phyloP scores from a whole-genome alignment of 1,139 yeast species.

The Yamadazyma buinensis region DNA sequence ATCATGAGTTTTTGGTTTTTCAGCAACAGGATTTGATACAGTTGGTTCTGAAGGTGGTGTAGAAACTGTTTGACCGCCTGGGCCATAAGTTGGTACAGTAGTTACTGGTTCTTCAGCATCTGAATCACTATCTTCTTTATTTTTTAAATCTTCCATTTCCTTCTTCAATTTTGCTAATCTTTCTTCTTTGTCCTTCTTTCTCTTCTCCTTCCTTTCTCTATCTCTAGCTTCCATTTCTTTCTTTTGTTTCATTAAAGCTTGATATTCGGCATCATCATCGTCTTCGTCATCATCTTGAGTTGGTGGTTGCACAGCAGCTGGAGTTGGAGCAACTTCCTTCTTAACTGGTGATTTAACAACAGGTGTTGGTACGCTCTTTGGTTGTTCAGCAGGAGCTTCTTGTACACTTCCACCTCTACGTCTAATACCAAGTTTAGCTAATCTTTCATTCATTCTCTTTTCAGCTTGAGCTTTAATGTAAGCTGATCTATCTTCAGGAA shows the following conservation, averaged over 20 bases:
- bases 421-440: constrained; percentile 79
- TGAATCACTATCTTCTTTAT: constrained; percentile 26
- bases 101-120: constrained; percentile 33
- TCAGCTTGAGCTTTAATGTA: constrained; percentile 89
- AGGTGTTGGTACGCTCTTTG: constrained; percentile 1
- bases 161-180: constrained; percentile 56
- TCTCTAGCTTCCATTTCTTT: constrained; percentile 47
- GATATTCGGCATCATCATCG: constrained; percentile 47
- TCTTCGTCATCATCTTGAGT: constrained; percentile 21
- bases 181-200: constrained; percentile 52
- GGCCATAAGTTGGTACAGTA: constrained; percentile 28
- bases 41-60: constrained; percentile 17
- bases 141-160: constrained; percentile 60
- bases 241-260: constrained; percentile 44
- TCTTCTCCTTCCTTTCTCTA: constrained; percentile 44
- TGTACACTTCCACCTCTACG: constrained; percentile 25
- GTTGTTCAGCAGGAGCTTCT: constrained; percentile 4
- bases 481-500: constrained; percentile 71
- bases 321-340: background rate
- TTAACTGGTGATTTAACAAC: constrained; percentile 3
- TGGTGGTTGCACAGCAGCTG: constrained; percentile 1
- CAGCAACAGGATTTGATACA: background rate
- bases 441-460: constrained; percentile 81
- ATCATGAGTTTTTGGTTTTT: constrained; percentile 19
- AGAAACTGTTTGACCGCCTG: constrained; percentile 17